A percentile compares a stretch with the other conserved stretches of the same genome.
Evolutionary conservation across 805 yeast species (phyloP).

Genomic region (Teunomyces pallodes): DNA sequence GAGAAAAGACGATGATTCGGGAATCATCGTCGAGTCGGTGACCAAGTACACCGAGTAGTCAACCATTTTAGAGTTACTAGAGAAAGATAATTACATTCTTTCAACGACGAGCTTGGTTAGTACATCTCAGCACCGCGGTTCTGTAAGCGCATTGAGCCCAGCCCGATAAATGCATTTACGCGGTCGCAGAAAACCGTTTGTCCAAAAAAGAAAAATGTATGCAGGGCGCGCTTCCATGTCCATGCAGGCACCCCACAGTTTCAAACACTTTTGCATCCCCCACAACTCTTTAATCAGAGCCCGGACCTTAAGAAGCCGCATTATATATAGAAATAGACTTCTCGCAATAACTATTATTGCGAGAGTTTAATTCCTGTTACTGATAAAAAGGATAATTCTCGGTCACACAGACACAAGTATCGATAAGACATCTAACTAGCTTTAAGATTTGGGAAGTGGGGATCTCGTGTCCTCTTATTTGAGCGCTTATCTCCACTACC

Average conservation of each 20-base stretch:
- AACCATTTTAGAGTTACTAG: slow-evolving; percentile 11
- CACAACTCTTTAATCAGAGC: not conserved
- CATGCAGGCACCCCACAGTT: not conserved
- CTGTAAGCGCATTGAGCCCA: not conserved
- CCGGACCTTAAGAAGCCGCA: not conserved
- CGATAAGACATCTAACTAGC: not conserved
- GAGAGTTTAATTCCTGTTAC: not conserved
- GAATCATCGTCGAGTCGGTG: slow-evolving; percentile 75
- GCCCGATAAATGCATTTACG: not conserved
- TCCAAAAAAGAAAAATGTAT: too few relatives aligned
- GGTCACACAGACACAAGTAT: too few relatives aligned
- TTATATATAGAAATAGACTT: not conserved
- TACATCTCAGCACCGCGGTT: not conserved
- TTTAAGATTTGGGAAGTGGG: not conserved
- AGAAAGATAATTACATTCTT: not conserved
- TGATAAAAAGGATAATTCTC: too few relatives aligned
- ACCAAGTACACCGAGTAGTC: slow-evolving; percentile 73
- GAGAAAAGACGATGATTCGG: slow-evolving; percentile 46
- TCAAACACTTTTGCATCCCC: not conserved
- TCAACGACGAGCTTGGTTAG: too few relatives aligned
- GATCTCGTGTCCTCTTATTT: not conserved
- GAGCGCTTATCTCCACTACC: not conserved
- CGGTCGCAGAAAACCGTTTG: not conserved
- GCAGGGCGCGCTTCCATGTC: not conserved
- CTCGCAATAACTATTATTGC: not conserved